Base-by-base conservation (phyloP, 2,329 filamentous ascomycete species). In the Calonectria naviculata region DNA sequence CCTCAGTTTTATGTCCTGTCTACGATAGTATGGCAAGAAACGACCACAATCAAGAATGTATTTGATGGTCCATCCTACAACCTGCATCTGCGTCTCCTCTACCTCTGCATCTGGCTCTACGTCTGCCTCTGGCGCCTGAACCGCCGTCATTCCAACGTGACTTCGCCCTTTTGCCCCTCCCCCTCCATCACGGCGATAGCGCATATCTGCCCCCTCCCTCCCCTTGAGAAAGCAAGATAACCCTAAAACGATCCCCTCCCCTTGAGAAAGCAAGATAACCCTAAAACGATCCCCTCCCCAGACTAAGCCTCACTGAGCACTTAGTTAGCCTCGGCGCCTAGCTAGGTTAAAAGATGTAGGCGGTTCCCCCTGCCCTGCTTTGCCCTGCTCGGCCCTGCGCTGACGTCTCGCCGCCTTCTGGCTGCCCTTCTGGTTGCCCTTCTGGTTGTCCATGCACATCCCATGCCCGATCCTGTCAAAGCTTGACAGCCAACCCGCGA, bases 261-360 rank as follows among this genome's bases (percentile, higher is more conserved):
- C 28, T 28, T n/a, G 12, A 34, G 26, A 69, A 65, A 52, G 61
- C 65, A 31, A 61, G 61, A 69, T 69, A 58, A 69, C 24, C 65
- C 41, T 61, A 56, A 54, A 56, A 31, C 67, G 56, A 15, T 26
- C 13, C 12, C 21, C 52, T 31, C 34, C 52, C 52, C 21, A 29
- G 24, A n/a, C 62, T 58, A 64, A 68, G 58, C 44, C 56, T 38
- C 52, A 60, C 28, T n/a, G n/a, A n/a, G n/a, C n/a, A n/a, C n/a
- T n/a, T n/a, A n/a, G n/a, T 31, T 49, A 41, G 49, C 60, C 31
- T 64, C 47, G 63, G 60, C 66, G 52, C 60, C 67, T 58, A 49
- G 67, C 38, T 26, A 19, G 12, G 31, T 34, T 21, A n/a, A 19
- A 31, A 28, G 5, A 31, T 15, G 13, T 29, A 15, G 31, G 29